phyloP scores from a whole-genome alignment of 1,284 basidiomycete species.

The Moesziomyces sp. region DNA sequence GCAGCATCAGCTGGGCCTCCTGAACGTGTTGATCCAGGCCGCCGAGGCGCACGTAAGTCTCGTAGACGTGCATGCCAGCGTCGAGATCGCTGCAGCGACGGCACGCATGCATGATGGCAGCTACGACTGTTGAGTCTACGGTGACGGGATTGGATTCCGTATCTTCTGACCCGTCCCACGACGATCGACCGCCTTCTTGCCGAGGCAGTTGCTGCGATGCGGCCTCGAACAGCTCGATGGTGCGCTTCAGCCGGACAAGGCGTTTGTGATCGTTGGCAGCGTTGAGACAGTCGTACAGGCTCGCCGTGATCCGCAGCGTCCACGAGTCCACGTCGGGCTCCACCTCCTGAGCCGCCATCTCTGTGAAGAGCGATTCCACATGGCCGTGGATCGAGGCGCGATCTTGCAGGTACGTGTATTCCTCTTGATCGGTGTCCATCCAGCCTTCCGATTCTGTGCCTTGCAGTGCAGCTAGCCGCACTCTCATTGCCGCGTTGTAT shows the following conservation, averaged over 20 bases:
- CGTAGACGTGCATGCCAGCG: slow-evolving; percentile 16
- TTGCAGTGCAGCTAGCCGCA: not conserved
- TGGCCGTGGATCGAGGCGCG: slow-evolving; percentile 4
- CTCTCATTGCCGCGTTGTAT: slow-evolving; percentile 41
- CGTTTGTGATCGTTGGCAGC: slow-evolving; percentile 1
- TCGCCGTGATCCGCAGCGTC: slow-evolving; percentile 19
- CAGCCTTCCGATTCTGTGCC: not conserved
- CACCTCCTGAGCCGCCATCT: slow-evolving; percentile 22
- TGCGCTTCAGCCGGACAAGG: not conserved
- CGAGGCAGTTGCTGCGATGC: slow-evolving; percentile 5
- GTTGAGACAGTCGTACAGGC: slow-evolving; percentile 14
- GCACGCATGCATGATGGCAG: slow-evolving; percentile 25
- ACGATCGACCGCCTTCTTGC: slow-evolving; percentile 2
- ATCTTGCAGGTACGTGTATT: not conserved
- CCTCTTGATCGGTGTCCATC: not conserved
- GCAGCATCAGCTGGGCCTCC: slow-evolving; percentile 15
- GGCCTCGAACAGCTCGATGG: slow-evolving; percentile 10
- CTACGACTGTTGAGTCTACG: slow-evolving; percentile 15
- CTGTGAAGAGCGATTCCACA: slow-evolving; percentile 25
- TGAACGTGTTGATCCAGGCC: slow-evolving; percentile 12
- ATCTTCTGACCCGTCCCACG: not conserved
- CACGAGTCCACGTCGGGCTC: slow-evolving; percentile 34
- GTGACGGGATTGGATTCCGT: not conserved
- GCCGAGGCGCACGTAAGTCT: slow-evolving; percentile 11
- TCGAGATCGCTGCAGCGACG: slow-evolving; percentile 20